Conservation (phyloP, 2,329 filamentous ascomycete species). For the Trichoderma semiorbis region DNA sequence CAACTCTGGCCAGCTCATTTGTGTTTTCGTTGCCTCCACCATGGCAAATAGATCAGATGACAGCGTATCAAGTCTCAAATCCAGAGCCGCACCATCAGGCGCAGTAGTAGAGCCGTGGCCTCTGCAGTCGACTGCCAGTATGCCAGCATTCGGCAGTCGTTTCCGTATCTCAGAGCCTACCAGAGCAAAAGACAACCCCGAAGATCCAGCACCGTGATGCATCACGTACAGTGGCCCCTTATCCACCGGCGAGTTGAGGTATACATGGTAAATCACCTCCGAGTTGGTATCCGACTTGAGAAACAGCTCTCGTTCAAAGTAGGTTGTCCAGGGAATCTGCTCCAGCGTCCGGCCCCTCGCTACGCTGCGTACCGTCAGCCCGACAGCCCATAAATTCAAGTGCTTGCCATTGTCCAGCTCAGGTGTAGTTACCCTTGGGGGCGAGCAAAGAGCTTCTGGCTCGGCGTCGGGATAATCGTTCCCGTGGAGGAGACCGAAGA, state of each 20-base stretch:
- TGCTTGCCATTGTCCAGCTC: not conserved
- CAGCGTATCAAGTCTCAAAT: constrained; percentile 71
- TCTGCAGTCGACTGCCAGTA: constrained; percentile 81
- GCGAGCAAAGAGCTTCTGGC: constrained; percentile 69
- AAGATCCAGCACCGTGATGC: constrained; percentile 93
- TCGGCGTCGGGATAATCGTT: constrained; percentile 79
- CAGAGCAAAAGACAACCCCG: constrained; percentile 85
- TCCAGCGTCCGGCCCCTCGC: constrained; percentile 55
- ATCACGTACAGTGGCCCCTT: constrained; percentile 82
- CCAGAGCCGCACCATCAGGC: constrained; percentile 40
- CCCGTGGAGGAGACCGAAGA: constrained; percentile 90
- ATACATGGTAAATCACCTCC: constrained; percentile 72
- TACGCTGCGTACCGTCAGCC: constrained; percentile 38
- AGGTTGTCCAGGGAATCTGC: constrained; percentile 79
- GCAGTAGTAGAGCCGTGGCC: constrained; percentile 75
- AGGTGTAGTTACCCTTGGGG: constrained; percentile 56
- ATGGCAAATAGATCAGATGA: constrained; percentile 69
- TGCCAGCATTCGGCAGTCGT: constrained; percentile 72
- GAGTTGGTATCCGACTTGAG: constrained; percentile 50
- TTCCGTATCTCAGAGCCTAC: constrained; percentile 75
- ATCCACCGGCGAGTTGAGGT: constrained; percentile 75
- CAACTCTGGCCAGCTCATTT: constrained; percentile 69
- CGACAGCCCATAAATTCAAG: constrained; percentile 10
- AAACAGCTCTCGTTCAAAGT: constrained; percentile 84
- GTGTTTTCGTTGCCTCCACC: constrained; percentile 61